Evolutionary conservation across 1,284 basidiomycete species (phyloP).

Genomic region (Tremellales sp.): DNA sequence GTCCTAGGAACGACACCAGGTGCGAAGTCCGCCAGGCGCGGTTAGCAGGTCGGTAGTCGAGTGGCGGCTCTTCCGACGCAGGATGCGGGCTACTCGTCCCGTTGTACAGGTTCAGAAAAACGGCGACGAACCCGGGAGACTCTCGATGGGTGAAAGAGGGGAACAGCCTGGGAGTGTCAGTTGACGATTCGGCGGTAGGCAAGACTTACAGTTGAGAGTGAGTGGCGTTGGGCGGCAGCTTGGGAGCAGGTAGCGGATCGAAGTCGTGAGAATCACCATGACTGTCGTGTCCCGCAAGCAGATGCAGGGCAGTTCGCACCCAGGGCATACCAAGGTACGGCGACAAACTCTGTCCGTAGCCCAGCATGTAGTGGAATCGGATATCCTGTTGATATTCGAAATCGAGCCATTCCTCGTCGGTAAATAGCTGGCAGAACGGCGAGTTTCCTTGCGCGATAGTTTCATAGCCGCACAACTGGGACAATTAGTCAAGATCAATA

Average conservation of each 20-base stretch:
- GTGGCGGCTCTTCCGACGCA: constrained; percentile 31
- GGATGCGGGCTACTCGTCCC: constrained; percentile 24
- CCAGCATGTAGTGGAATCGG: constrained; percentile 49
- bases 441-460: constrained; percentile 43
- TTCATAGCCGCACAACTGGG: constrained; percentile 49
- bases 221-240: constrained; percentile 43
- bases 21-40: constrained; percentile 48
- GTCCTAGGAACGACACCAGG: constrained; percentile 50
- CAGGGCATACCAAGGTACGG: constrained; percentile 50
- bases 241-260: constrained; percentile 32
- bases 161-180: constrained; percentile 38
- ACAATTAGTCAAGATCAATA: not conserved
- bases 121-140: constrained; percentile 49
- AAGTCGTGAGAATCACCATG: constrained; percentile 16
- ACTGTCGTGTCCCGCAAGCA: constrained; percentile 39
- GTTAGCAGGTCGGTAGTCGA: constrained; percentile 34
- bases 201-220: constrained; percentile 39
- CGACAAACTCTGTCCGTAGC: constrained; percentile 44
- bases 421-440: constrained; percentile 46
- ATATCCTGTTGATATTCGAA: constrained; percentile 48
- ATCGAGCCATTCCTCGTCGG: constrained; percentile 44
- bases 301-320: constrained; percentile 47
- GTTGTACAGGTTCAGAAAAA: constrained; percentile 51
- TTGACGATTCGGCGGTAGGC: not conserved
- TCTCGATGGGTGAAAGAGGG: constrained; percentile 51